A percentile compares a stretch with the other conserved stretches of the same genome.
Evolutionary conservation across 2,329 filamentous ascomycete genomes (phyloP).

Genomic region (Penicillium fuscoglaucum): DNA sequence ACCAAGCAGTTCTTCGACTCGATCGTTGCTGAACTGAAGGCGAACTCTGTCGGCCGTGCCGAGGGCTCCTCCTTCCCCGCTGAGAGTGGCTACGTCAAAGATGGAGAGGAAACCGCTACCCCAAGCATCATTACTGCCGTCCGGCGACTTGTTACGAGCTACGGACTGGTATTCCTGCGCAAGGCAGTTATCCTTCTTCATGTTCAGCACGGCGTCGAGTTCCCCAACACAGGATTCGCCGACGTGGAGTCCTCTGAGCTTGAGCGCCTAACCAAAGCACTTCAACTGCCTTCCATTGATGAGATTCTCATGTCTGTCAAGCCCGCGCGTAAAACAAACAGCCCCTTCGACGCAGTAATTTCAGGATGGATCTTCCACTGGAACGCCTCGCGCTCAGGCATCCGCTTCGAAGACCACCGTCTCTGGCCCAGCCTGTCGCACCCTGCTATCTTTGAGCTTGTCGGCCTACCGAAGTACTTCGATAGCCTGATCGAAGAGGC

Average conservation of each 20-base stretch:
- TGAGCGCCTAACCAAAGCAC: conserved; percentile 71
- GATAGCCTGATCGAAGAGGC: conserved; percentile 91
- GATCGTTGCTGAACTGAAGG: conserved; percentile 39
- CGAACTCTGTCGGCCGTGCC: conserved; percentile 37
- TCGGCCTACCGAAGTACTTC: conserved; percentile 88
- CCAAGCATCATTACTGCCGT: conserved; percentile 36
- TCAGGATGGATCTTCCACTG: conserved; percentile 69
- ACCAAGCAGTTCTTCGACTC: conserved; percentile 42
- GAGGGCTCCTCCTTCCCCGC: conserved; percentile 39
- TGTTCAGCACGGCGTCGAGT: conserved; percentile 84
- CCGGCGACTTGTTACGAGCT: conserved; percentile 63
- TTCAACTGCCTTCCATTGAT: conserved; percentile 75
- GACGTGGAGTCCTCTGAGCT: conserved; percentile 72
- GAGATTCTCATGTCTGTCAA: conserved; percentile 68
- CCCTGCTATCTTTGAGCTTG: conserved; percentile 88
- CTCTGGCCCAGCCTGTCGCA: conserved; percentile 63
- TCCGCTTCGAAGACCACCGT: conserved; percentile 35
- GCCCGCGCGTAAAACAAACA: conserved; percentile 40
- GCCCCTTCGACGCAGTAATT: conserved; percentile 53
- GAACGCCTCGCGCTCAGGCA: conserved; percentile 36
- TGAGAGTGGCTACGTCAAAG: conserved; percentile 40
- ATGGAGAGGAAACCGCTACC: conserved; percentile 38
- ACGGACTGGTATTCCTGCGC: conserved; percentile 85
- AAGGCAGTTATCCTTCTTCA: conserved; percentile 83
- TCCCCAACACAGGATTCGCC: conserved; percentile 67